These are phyloP conservation scores for Phytophthora sansomeana DNA, from an alignment of 352 stramenopile genomes.

Conservation along the genomic window DNA sequence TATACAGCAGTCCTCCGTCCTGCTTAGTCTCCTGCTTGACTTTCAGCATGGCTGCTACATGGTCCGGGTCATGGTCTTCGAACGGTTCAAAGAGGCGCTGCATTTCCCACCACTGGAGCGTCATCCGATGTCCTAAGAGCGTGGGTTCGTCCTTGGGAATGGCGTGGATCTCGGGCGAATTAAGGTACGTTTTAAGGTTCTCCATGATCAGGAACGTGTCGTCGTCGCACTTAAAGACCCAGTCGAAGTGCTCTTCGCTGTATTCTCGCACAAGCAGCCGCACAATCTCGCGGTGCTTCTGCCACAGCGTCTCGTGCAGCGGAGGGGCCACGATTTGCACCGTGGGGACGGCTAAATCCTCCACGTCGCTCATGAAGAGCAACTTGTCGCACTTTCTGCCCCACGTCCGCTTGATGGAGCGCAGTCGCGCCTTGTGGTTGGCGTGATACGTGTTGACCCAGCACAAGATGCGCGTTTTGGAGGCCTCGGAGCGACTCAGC, in stretches of 20 bases:
- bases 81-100: slow-evolving; percentile 74
- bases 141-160: slow-evolving; percentile 49
- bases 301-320: slow-evolving; percentile 82
- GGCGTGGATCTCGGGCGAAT: slow-evolving; percentile 51
- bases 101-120: slow-evolving; percentile 89
- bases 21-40: slow-evolving; percentile 56
- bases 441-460: slow-evolving; percentile 88
- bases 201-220: slow-evolving; percentile 89
- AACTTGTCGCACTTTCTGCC: slow-evolving; percentile 86
- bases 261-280: slow-evolving; percentile 76
- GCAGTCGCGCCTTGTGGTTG: slow-evolving; percentile 72
- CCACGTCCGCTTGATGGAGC: slow-evolving; percentile 81
- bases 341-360: slow-evolving; percentile 69
- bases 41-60: slow-evolving; percentile 57
- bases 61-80: slow-evolving; percentile 65
- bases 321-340: slow-evolving; percentile 71
- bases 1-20: slow-evolving; percentile 84
- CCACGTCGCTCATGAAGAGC: slow-evolving; percentile 88
- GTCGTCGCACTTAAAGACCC: slow-evolving; percentile 91
- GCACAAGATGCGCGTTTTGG: slow-evolving; percentile 73
- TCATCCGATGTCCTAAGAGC: slow-evolving; percentile 88
- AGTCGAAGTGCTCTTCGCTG: slow-evolving; percentile 73
- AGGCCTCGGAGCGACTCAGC: slow-evolving; percentile 43
- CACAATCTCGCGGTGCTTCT: slow-evolving; percentile 87
- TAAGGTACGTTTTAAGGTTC: slow-evolving; percentile 82